A percentile compares a stretch with the other conserved stretches of the same genome.
These are phyloP conservation scores for Alternaria atra DNA, from an alignment of 2,329 filamentous ascomycete genomes.

Conservation along the genomic window DNA sequence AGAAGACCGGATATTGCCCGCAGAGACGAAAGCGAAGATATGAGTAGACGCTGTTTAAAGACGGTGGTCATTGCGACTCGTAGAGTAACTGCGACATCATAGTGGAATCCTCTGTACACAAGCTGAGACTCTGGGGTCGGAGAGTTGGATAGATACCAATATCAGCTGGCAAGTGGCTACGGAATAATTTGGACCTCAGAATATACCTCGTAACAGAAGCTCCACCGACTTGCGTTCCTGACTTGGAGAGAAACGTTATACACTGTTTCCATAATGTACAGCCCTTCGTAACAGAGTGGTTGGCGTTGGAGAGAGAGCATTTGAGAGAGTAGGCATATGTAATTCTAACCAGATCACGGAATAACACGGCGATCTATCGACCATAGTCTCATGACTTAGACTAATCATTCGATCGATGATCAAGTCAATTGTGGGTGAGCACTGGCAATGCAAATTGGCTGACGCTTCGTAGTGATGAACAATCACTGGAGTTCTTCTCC, in stretches of 20 bases:
- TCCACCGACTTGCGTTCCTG: no score
- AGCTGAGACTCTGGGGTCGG: neutral
- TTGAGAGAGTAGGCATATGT: neutral
- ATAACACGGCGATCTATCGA: neutral
- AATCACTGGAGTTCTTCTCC: neutral
- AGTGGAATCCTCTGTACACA: neutral
- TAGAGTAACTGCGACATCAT: neutral
- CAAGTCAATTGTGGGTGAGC: neutral
- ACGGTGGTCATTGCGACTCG: neutral
- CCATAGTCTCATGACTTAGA: neutral
- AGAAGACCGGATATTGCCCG: slow-evolving; percentile 68
- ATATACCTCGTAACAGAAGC: neutral
- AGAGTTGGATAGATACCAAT: neutral
- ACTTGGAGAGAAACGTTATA: no score
- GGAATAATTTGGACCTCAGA: neutral
- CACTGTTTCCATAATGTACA: no score
- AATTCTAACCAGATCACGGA: no score
- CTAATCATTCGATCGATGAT: neutral
- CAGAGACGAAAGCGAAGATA: slow-evolving; percentile 57
- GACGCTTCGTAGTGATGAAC: neutral
- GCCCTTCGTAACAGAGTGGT: no score
- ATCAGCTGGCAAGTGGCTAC: neutral
- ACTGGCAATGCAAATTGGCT: neutral
- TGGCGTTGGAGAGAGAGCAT: neutral
- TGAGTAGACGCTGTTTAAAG: slow-evolving; percentile 34